Percentiles rank a stretch among this genome's conserved stretches.
phyloP scores from a whole-genome alignment of 1,284 basidiomycete genomes.

The Grifola frondosa region DNA sequence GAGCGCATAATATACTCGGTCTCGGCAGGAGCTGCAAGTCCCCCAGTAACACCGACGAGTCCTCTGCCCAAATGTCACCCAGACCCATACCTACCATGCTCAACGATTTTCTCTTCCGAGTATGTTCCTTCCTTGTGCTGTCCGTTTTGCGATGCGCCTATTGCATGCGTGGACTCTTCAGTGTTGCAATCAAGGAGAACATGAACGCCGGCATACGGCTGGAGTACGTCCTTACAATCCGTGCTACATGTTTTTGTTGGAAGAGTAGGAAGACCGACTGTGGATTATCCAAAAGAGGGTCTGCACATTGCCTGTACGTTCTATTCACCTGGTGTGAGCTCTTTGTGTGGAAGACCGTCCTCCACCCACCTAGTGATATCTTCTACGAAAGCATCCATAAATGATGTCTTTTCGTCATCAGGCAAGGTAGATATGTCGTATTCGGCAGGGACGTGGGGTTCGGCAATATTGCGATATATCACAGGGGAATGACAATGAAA shows the following conservation, averaged over 20 bases:
- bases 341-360: too few species aligned
- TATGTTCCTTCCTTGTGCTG: conserved; percentile 41
- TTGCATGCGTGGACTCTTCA: conserved; percentile 50
- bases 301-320: conserved; percentile 37
- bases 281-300: conserved; percentile 48
- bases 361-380: conserved; percentile 49
- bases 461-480: conserved; percentile 44
- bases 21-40: conserved; percentile 57
- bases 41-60: conserved; percentile 55
- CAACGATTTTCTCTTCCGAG: conserved; percentile 40
- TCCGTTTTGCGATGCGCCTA: conserved; percentile 46
- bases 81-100: conserved; percentile 50
- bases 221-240: conserved; percentile 51
- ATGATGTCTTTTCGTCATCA: conserved; percentile 20
- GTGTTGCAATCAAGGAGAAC: conserved; percentile 40
- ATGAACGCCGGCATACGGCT: conserved; percentile 54
- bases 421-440: conserved; percentile 25
- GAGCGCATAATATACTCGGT: too few species aligned
- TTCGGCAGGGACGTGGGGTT: conserved; percentile 43
- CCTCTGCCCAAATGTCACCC: conserved; percentile 55
- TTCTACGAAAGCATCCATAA: conserved; percentile 34
- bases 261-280: conserved; percentile 39
- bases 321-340: too few species aligned
- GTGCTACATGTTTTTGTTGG: conserved; percentile 38
- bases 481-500: conserved; percentile 46